Percentiles rank a stretch among this genome's conserved stretches.
These are phyloP conservation scores for Cokeromyces recurvatus DNA, from an alignment of 371 early-diverging fungal genomes.

Conservation along the genomic window DNA sequence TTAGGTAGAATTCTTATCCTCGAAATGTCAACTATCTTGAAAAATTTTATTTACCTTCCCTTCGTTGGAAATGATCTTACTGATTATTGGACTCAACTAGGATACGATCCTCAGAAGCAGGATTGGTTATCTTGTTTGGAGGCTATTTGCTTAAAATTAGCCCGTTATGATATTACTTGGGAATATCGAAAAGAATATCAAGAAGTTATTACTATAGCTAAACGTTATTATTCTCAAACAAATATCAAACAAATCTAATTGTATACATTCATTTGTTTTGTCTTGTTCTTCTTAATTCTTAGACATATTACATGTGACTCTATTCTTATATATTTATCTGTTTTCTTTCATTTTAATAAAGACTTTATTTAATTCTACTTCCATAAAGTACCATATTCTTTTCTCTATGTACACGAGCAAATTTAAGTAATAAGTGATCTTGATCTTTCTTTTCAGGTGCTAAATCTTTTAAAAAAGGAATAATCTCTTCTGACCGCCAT, in stretches of 20 bases:
- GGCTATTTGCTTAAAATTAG: constrained; percentile 18
- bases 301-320: background rate
- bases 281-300: background rate
- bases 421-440: constrained; percentile 48
- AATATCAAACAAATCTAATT: too few relatives aligned
- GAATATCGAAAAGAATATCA: constrained; percentile 38
- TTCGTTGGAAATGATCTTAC: too few relatives aligned
- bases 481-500: constrained; percentile 50
- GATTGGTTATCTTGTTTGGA: constrained; percentile 24
- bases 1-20: constrained; percentile 32
- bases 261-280: too few relatives aligned
- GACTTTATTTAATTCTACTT: constrained; percentile 43
- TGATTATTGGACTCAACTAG: background rate
- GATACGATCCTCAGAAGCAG: background rate
- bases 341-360: too few relatives aligned
- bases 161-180: constrained; percentile 36
- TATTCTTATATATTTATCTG: background rate
- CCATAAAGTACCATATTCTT: constrained; percentile 25
- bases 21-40: constrained; percentile 29
- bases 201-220: constrained; percentile 26
- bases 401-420: constrained; percentile 25
- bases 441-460: constrained; percentile 47
- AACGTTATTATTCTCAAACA: constrained; percentile 14
- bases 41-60: constrained; percentile 16
- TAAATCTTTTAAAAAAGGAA: constrained; percentile 47